Evolutionary conservation across 2,329 filamentous ascomycete species (phyloP), one percentile per base, ranked within the genome.

Genomic region (Cladophialophora carrionii): DNA sequence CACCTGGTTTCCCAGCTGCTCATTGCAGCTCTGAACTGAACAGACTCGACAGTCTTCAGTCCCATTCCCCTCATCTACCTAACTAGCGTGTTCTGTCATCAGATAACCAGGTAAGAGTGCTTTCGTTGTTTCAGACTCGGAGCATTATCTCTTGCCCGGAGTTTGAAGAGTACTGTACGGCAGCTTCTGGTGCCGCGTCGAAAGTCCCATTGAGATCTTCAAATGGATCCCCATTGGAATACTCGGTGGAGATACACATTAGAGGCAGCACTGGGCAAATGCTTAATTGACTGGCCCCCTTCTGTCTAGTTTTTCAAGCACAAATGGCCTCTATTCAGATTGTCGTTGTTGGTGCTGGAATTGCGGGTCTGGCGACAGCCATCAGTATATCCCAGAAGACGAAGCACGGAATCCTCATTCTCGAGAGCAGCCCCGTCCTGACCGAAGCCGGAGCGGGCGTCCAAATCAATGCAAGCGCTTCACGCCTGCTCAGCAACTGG

Each of bases 311-410:
- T 26, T 24, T n/a, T 26, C 48, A 9, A 24, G 10, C 48, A 51
- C 48, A 22, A 52, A 53, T 60, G 57, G 48, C 48, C 26, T 37
- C 29, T 26, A 34, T 60, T 4, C 31, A 57, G 31, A 58, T 57
- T 24, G 56, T 60, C 31, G 62, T 74, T 12, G 70, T 74, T 10
- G 74, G 74, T 12, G 73, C 74, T 32, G 74, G 74, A 1, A 65
- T 75, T 4, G 73, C 67, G 12, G 74, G 74, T 5, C 65, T 76
- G 10, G 64, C 69, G 22, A 71, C 73, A 0, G 75, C 72, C 2
- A 72, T 76, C 22, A 71, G 71, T 1, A 70, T 74, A 29, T 68
- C 71, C 17, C 61, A 54, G 37, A 64, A 55, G 3, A 70, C 70
- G 2, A 57, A 62, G 14, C 71, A 75, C 46, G 61, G 66, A 0